Base-by-base conservation (phyloP, 2,329 filamentous ascomycete genomes). In the Nigrospora sphaerica region DNA sequence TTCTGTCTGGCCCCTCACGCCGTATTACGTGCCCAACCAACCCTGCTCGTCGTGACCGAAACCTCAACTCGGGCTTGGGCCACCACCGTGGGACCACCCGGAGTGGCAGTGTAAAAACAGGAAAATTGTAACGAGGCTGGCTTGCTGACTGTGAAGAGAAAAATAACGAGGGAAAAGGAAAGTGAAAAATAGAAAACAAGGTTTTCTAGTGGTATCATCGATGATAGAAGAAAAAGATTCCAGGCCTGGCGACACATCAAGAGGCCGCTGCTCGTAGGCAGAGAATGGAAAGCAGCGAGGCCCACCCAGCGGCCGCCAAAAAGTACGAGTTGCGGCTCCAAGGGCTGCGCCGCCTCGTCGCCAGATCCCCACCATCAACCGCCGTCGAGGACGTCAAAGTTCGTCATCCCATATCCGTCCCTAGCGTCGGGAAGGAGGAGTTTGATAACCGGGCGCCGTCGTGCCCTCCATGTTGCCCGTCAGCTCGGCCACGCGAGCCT, bases 401-500 rank as follows among this genome's bases (percentile, higher is more conserved):
- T 57, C 51, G 50, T 54, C 54, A 57, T 49, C 54, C 41, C 47
- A 47, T 50, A 55, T 56, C 53, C 54, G 53, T 52, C 52, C 55
- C 59, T 64, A 66, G 52, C 62, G 63, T 56, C 65, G 54, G 46
- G 61, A 48, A 44, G 65, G 60, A 49, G 63, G 61, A 33, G 63
- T 59, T 32, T 59, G 58, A 43, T 54, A 59, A 48, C 57, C 63
- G 23, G 75, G 70, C 41, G 53, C 46, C 35, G 47, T 37, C 17
- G 52, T 52, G 38, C 68, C 73, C 59, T 92, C 86, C 78, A 88
- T 88, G 65, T 87, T 88, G 57, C 86, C 86, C 2, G 93, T 98
- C 57, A 98, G 71, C 65, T 96, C 90, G 44, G 93, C 93, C 48
- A 98, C 93, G 51, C 93, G 85, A 49, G 93, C 93, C 71, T 96